These are phyloP conservation scores for Hymenotorrendiella dingleyae DNA, from an alignment of 2,329 filamentous ascomycete genomes.

Conservation along the genomic window DNA sequence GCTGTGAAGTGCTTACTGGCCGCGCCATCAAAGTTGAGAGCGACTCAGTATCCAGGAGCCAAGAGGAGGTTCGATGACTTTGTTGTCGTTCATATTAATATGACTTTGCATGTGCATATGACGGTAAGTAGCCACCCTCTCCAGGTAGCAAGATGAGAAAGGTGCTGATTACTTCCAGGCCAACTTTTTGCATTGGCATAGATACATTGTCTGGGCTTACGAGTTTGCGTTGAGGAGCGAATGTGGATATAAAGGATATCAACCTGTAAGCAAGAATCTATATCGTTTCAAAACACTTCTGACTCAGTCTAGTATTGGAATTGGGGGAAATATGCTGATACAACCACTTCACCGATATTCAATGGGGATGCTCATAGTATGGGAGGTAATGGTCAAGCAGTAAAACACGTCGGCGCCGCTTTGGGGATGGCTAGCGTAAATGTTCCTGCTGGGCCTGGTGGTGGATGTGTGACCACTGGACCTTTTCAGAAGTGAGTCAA, in stretches of 20 bases:
- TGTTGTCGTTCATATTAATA: constrained; percentile 33
- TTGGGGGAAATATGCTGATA: constrained; percentile 13
- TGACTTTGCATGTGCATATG: constrained; percentile 31
- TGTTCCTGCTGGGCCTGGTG: constrained; percentile 42
- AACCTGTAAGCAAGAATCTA: constrained; percentile 26
- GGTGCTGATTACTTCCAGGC: no score
- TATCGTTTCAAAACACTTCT: background rate
- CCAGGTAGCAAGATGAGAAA: no score
- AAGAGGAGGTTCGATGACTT: constrained; percentile 36
- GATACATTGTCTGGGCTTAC: constrained; percentile 36
- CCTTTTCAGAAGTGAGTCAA: constrained; percentile 36
- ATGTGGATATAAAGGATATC: constrained; percentile 38
- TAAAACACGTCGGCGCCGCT: constrained; percentile 5
- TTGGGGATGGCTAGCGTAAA: constrained; percentile 10
- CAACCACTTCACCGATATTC: constrained; percentile 34
- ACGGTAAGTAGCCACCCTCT: constrained; percentile 19
- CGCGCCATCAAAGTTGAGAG: constrained; percentile 28
- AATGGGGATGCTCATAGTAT: constrained; percentile 44
- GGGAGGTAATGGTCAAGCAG: constrained; percentile 39
- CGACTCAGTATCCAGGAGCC: constrained; percentile 29
- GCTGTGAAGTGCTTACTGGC: constrained; percentile 19
- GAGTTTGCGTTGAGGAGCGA: constrained; percentile 36
- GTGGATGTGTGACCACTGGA: constrained; percentile 45
- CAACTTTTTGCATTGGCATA: constrained; percentile 39
- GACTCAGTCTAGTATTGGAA: constrained; percentile 34